phyloP scores from a whole-genome alignment of 108 stramenopile species.

The Conticribra weissflogii region DNA sequence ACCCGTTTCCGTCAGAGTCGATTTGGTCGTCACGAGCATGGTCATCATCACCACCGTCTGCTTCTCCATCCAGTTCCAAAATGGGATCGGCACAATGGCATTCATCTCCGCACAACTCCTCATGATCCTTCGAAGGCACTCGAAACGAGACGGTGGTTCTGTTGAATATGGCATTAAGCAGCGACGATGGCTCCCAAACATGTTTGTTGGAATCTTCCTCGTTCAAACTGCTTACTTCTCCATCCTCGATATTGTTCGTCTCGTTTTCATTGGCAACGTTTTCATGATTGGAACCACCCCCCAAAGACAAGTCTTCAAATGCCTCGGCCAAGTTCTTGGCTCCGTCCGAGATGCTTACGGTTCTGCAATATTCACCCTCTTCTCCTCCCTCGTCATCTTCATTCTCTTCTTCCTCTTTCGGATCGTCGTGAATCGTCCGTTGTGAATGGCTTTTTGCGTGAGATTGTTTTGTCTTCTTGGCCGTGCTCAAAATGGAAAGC shows the following conservation, averaged over 20 bases:
- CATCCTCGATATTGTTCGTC: not conserved
- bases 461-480: not conserved
- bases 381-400: not conserved
- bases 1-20: no score
- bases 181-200: constrained; percentile 11
- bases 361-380: not conserved
- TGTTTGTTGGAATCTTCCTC: not conserved
- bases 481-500: not conserved
- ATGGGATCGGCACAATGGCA: constrained; percentile 50
- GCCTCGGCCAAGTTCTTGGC: no score
- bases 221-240: not conserved
- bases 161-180: constrained; percentile 39
- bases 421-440: not conserved
- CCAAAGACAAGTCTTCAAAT: no score
- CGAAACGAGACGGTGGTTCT: constrained; percentile 25
- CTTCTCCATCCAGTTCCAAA: constrained; percentile 41
- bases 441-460: not conserved
- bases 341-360: no score
- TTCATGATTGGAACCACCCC: not conserved
- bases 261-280: not conserved
- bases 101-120: constrained; percentile 36
- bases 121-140: constrained; percentile 14
- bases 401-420: not conserved
- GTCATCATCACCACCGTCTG: constrained; percentile 18
- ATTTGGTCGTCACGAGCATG: not conserved